Evolutionary conservation across 2,329 filamentous ascomycete species (phyloP).

Genomic region (Hypoxylon sp.): DNA sequence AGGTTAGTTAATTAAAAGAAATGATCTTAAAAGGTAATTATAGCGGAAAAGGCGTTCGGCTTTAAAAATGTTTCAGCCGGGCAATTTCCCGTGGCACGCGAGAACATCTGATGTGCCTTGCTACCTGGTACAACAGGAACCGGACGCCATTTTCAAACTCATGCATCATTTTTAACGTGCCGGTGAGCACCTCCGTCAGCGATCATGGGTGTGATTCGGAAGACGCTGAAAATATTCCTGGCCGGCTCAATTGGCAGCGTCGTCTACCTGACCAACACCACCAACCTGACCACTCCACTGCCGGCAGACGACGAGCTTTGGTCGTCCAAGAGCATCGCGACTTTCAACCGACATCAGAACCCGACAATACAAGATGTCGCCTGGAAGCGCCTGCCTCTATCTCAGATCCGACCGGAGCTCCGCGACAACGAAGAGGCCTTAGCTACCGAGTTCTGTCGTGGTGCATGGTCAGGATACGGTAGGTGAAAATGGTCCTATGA

Average conservation of each 20-base stretch:
- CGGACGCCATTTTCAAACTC: neutral
- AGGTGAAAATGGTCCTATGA: conserved; percentile 1
- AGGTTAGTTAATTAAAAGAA: no score
- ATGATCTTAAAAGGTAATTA: no score
- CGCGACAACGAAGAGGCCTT: conserved; percentile 34
- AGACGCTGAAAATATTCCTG: conserved; percentile 16
- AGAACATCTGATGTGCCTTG: neutral
- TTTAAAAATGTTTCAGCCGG: conserved; percentile 14
- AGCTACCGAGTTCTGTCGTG: conserved; percentile 33
- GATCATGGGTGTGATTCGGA: conserved; percentile 30
- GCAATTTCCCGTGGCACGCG: neutral
- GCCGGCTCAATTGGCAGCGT: conserved; percentile 8
- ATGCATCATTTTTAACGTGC: neutral
- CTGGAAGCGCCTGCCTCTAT: conserved; percentile 36
- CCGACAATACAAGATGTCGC: conserved; percentile 34
- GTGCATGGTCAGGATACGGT: conserved; percentile 39
- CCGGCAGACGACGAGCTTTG: conserved; percentile 33
- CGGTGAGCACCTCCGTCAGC: neutral
- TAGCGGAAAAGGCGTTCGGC: conserved; percentile 15
- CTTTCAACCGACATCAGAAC: conserved; percentile 31
- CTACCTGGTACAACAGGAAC: no score
- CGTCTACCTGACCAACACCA: conserved; percentile 26
- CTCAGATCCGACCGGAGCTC: conserved; percentile 36
- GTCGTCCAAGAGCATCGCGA: conserved; percentile 18
- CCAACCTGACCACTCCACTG: conserved; percentile 31